These are phyloP conservation scores for Allium fistulosum DNA, from an alignment of 106 monocot species.

Conservation along the genomic window DNA sequence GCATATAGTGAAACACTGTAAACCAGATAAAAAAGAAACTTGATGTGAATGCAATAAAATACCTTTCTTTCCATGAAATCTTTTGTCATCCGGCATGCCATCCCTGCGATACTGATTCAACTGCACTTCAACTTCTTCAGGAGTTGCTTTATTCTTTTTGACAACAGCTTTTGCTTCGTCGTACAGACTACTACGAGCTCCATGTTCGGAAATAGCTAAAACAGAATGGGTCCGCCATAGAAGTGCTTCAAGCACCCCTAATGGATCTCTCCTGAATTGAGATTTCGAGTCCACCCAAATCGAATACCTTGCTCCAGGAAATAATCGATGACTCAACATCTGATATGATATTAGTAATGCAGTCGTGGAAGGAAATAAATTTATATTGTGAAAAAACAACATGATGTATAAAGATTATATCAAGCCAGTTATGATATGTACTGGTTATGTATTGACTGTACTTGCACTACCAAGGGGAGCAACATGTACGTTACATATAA, in stretches of 20 bases:
- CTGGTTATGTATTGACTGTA: too few relatives aligned
- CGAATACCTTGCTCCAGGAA: constrained; percentile 79
- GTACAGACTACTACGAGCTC: constrained; percentile 74
- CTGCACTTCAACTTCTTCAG: constrained; percentile 79
- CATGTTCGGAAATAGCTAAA: constrained; percentile 91
- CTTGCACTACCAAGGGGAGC: too few relatives aligned
- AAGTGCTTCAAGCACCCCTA: constrained; percentile 88
- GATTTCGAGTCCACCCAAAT: constrained; percentile 99
- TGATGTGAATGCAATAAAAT: not conserved
- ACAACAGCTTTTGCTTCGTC: constrained; percentile 83
- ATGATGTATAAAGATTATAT: not conserved
- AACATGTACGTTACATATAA: too few relatives aligned
- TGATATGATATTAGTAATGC: constrained; percentile 11
- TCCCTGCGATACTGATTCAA: constrained; percentile 62
- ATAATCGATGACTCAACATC: constrained; percentile 94
- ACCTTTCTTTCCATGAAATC: constrained; percentile 90
- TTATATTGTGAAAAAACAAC: not conserved
- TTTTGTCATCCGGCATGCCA: constrained; percentile 55
- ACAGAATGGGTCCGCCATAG: constrained; percentile 77
- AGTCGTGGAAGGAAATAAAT: not conserved
- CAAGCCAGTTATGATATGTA: not conserved
- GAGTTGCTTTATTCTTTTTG: constrained; percentile 81
- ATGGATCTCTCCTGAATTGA: constrained; percentile 82
- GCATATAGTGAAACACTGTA: too few relatives aligned
- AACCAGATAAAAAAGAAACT: too few relatives aligned